Percentiles rank a stretch among this genome's conserved stretches.
Conservation (phyloP, 352 stramenopile species). For the Pythium apleroticum region DNA sequence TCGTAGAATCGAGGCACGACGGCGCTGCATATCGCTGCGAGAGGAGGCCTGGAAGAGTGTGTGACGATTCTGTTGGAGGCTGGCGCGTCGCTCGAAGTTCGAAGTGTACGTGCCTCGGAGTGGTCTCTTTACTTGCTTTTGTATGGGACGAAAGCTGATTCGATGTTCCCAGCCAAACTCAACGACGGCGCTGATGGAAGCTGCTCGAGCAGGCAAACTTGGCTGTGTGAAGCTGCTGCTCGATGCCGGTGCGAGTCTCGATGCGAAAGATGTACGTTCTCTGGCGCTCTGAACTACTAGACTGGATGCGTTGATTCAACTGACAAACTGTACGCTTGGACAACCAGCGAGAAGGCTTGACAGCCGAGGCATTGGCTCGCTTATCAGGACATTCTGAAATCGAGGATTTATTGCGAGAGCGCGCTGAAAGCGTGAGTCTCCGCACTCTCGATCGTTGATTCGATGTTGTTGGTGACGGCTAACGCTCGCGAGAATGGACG, state of each 20-base stretch:
- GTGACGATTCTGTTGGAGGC: constrained; percentile 66
- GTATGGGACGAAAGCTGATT: neutral
- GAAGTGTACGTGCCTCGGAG: constrained; percentile 53
- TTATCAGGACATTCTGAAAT: constrained; percentile 63
- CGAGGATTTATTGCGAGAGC: constrained; percentile 77
- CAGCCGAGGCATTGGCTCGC: constrained; percentile 61
- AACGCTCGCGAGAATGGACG: too few relatives aligned
- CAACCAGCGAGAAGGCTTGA: constrained; percentile 70
- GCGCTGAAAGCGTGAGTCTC: constrained; percentile 73
- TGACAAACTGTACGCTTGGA: neutral
- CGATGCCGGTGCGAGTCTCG: constrained; percentile 60
- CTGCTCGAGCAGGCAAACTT: constrained; percentile 74
- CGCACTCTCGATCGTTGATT: neutral
- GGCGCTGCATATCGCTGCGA: constrained; percentile 76
- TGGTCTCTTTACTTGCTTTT: neutral
- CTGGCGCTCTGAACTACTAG: neutral
- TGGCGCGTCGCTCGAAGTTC: constrained; percentile 68
- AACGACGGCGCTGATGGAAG: constrained; percentile 88
- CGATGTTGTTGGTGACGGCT: neutral
- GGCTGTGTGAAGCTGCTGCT: constrained; percentile 73
- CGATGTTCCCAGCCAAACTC: constrained; percentile 58
- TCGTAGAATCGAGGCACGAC: constrained; percentile 77
- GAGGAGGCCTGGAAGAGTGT: constrained; percentile 76
- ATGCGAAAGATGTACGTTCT: constrained; percentile 71
- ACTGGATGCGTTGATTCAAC: neutral